These are phyloP conservation scores for Chlamydomonas incerta DNA, from an alignment of 139 green algal species.

Conservation along the genomic window DNA sequence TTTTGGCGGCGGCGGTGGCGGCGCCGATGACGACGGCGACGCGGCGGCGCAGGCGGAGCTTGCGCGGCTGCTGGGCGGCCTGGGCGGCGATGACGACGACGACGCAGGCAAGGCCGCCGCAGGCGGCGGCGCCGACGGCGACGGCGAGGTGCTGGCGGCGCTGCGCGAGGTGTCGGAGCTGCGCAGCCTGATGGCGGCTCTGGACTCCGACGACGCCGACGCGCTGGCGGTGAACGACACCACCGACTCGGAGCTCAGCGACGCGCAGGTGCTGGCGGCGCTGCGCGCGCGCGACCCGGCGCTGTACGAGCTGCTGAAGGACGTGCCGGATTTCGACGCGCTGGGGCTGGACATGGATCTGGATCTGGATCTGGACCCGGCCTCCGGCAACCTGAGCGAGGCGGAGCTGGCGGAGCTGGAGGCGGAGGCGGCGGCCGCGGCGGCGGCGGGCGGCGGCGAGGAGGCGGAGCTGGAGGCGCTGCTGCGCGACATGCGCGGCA, in stretches of 20 bases:
- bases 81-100: no score
- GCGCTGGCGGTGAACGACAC: no score
- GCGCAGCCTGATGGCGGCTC: constrained; percentile 8
- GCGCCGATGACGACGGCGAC: not conserved
- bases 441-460: not conserved
- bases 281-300: constrained; percentile 24
- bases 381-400: not conserved
- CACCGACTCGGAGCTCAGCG: not conserved
- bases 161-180: constrained; percentile 9
- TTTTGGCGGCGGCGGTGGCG: no score
- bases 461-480: constrained; percentile 21
- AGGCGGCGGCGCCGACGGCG: not conserved
- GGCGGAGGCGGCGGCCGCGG: constrained; percentile 13
- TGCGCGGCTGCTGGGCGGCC: not conserved
- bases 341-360: constrained; percentile 22
- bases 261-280: constrained; percentile 26
- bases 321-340: constrained; percentile 35
- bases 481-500: constrained; percentile 18
- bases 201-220: not conserved
- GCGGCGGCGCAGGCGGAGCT: not conserved
- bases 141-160: not conserved
- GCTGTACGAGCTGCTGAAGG: constrained; percentile 44
- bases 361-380: constrained; percentile 13
- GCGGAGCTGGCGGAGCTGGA: constrained; percentile 26
- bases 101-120: no score